Evolutionary conservation across 192 early-diverging fungal species (phyloP), one percentile per base, ranked within the genome.

Genomic region (Backusella tuberculispora): DNA sequence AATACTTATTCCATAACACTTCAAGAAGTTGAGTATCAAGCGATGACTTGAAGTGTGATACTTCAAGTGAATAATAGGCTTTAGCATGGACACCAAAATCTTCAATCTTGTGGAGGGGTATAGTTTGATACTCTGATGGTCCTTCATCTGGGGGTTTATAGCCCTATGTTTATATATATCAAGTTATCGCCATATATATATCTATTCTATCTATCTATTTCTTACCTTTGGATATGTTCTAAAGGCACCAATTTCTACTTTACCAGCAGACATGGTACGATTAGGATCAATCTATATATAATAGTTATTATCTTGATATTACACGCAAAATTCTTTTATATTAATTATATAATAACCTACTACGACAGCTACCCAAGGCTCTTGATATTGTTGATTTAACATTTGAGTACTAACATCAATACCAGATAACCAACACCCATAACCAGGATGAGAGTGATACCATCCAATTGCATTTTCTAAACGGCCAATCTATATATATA

Each of bases 381-480:
- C 98, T 74, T 94, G 93, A 80, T 88, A 97, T 81, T 92, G 85
- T 78, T 99, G 98, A 82, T 98, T 98, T 41, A 95, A 81, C 90
- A 92, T 95, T 78, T 99, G 98, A 17, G 98, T 99, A 48, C 88
- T 87, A 4, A 98, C 97, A 77, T 99, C 98, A 80, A 99, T 99
- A 14, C 98, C 98, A 6, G 97, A 98, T 64, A 99, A 86, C 98
- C 98, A 99, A 86, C 98, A 99, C 7, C 98, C 97, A 77, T 99
- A 99, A n/a, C 98, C 98, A 15, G 98, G 98, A 83, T 99, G 98
- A 48, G 91, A 93, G 80, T 99, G 98, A 86, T 99, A 99, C 98
- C 98, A 99, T 0, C 98, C 98, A 81, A 98, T 89, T 12, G 89
- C 93, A 72, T 98, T 96, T 78, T 99, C 98, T 9, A 93, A 77